Percentiles rank a stretch among this genome's conserved stretches.
Conservation (phyloP, 148 eudicot genomes). For the Cornus florida region DNA sequence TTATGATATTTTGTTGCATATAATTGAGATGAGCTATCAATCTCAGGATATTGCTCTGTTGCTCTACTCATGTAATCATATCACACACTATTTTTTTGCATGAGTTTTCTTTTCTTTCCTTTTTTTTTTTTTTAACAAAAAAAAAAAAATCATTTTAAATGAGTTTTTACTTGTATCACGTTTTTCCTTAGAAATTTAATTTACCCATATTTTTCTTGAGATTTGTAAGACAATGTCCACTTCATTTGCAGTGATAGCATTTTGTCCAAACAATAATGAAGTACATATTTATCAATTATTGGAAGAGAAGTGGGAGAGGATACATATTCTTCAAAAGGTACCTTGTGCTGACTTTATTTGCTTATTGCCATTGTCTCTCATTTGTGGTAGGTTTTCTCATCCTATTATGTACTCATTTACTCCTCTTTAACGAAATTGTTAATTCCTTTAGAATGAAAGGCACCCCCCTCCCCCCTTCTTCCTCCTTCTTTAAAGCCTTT, state of each 20-base stretch:
- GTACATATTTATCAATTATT: constrained; percentile 71
- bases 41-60: not conserved
- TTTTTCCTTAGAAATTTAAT: not conserved
- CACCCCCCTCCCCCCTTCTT: no score
- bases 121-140: not conserved
- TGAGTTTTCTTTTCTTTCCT: not conserved
- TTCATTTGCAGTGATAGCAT: constrained; percentile 71
- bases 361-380: not conserved
- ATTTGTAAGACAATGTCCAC: constrained; percentile 1
- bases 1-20: not conserved
- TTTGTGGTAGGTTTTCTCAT: not conserved
- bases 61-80: not conserved
- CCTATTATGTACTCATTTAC: not conserved
- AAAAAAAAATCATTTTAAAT: not conserved
- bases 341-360: constrained; percentile 6
- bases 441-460: not conserved
- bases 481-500: no score
- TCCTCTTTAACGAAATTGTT: not conserved
- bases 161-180: not conserved
- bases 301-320: constrained; percentile 85
- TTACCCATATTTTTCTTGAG: not conserved
- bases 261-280: constrained; percentile 91
- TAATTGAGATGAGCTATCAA: not conserved
- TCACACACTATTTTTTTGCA: not conserved
- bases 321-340: constrained; percentile 90